Evolutionary conservation across 2,329 filamentous ascomycete species (phyloP).

Genomic region (Aspergillus phoenicis): DNA sequence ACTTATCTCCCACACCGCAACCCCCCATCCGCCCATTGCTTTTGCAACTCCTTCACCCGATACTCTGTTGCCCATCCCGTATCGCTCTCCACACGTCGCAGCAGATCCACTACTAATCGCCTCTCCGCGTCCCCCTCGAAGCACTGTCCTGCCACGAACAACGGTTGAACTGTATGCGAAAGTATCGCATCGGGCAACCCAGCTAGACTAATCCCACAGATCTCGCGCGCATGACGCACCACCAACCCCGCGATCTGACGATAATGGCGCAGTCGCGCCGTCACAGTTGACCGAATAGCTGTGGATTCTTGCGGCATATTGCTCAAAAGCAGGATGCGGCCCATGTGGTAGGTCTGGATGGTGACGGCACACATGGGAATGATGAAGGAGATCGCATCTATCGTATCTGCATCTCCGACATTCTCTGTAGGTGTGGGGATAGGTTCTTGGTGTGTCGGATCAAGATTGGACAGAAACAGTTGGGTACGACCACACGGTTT

Average conservation of each 20-base stretch:
- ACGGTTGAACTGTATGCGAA: constrained; percentile 27
- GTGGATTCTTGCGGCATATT: constrained; percentile 59
- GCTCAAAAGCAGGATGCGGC: constrained; percentile 59
- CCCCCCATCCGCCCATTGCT: too few species aligned
- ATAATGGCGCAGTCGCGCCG: constrained; percentile 55
- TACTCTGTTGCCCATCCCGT: too few species aligned
- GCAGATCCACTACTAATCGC: not conserved
- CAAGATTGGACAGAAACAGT: constrained; percentile 11
- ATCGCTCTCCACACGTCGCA: not conserved
- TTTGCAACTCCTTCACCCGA: too few species aligned
- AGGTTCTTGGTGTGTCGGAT: not conserved
- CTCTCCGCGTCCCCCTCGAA: constrained; percentile 49
- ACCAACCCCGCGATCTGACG: constrained; percentile 53
- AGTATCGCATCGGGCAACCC: constrained; percentile 56
- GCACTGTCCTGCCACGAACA: constrained; percentile 26
- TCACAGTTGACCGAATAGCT: constrained; percentile 50
- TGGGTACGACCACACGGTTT: constrained; percentile 51
- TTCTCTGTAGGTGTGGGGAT: not conserved
- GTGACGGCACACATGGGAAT: constrained; percentile 62
- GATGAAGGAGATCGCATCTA: not conserved
- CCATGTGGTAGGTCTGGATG: constrained; percentile 64
- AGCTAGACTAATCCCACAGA: constrained; percentile 57
- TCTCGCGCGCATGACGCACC: constrained; percentile 56
- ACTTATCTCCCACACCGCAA: too few species aligned
- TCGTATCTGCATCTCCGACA: too few species aligned